Conservation (phyloP, 352 stramenopile species). For the Phytophthora tubulina region DNA sequence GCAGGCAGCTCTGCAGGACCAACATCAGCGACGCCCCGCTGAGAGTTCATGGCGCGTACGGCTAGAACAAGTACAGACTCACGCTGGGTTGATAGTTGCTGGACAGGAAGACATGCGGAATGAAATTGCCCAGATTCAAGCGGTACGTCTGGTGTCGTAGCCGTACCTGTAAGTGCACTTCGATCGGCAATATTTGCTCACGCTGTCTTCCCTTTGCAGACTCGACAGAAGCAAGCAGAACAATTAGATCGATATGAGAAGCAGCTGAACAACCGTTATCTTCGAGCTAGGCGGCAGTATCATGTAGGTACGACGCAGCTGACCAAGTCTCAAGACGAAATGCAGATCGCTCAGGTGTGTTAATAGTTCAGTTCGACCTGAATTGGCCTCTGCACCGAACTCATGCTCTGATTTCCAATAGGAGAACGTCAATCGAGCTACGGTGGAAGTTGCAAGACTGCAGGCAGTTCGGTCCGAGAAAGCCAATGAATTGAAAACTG, state of each 20-base stretch:
- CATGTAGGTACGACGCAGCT: constrained; percentile 40
- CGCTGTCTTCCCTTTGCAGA: constrained; percentile 11
- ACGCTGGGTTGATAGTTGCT: constrained; percentile 31
- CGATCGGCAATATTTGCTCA: neutral
- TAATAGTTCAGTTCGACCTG: neutral
- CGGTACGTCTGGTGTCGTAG: constrained; percentile 25
- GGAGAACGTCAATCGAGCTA: constrained; percentile 38
- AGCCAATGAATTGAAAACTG: constrained; percentile 27
- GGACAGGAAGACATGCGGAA: constrained; percentile 15
- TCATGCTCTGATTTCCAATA: constrained; percentile 2
- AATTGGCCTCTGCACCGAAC: neutral
- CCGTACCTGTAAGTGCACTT: neutral
- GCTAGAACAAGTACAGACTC: constrained; percentile 40
- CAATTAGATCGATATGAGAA: constrained; percentile 50
- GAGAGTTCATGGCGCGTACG: constrained; percentile 44
- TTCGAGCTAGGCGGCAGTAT: constrained; percentile 39
- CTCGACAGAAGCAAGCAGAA: constrained; percentile 27
- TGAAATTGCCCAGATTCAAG: constrained; percentile 38
- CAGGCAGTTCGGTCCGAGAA: constrained; percentile 26
- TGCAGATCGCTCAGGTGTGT: constrained; percentile 35
- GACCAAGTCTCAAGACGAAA: constrained; percentile 9
- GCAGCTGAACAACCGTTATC: constrained; percentile 43
- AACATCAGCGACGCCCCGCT: constrained; percentile 17
- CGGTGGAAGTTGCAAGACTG: constrained; percentile 34
- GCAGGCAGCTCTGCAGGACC: constrained; percentile 35